phyloP scores from a whole-genome alignment of 352 stramenopile genomes.

The Globisporangium paddicum region DNA sequence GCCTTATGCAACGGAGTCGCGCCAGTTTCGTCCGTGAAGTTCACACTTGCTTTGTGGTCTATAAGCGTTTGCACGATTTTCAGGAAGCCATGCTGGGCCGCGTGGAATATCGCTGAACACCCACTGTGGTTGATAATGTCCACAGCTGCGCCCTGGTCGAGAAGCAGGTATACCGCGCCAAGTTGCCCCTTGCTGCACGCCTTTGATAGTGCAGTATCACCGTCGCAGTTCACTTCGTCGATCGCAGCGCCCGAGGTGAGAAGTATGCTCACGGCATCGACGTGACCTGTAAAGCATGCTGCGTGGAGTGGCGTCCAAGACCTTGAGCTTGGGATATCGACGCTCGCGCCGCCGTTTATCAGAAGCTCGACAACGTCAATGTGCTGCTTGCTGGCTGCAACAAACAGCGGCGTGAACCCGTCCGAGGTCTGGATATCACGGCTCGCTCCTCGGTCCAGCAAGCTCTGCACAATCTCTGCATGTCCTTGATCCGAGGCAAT shows the following conservation, averaged over 20 bases:
- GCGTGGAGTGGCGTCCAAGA: neutral
- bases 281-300: neutral
- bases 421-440: too few relatives aligned
- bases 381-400: too few relatives aligned
- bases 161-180: neutral
- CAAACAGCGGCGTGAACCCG: too few relatives aligned
- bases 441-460: neutral
- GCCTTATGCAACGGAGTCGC: too few relatives aligned
- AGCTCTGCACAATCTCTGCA: neutral
- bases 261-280: neutral
- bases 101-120: neutral
- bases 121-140: neutral
- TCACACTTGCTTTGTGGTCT: too few relatives aligned
- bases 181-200: neutral
- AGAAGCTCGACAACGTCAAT: too few relatives aligned
- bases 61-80: neutral
- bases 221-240: neutral
- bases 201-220: neutral
- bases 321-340: neutral
- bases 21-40: too few relatives aligned
- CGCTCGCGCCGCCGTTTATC: too few relatives aligned
- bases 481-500: neutral
- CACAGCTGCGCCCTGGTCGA: neutral
- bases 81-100: neutral
- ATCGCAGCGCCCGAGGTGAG: neutral